phyloP scores from a whole-genome alignment of 2,329 filamentous ascomycete species.

The Ascochyta fabae region DNA sequence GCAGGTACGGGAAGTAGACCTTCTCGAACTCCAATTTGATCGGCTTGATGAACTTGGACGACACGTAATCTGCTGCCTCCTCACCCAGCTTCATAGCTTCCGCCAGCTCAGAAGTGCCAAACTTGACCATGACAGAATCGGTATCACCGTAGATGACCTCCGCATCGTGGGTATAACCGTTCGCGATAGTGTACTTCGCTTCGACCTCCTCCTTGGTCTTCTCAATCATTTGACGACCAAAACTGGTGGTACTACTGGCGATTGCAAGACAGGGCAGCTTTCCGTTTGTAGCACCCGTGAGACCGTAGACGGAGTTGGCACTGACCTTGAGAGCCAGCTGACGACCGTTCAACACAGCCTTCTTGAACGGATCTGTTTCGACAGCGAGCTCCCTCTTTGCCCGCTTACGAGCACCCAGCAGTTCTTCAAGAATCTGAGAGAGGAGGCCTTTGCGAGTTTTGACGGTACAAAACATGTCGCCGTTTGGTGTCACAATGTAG shows the following conservation, averaged over 20 bases:
- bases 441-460: slow-evolving; percentile 91
- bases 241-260: slow-evolving; percentile 95
- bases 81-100: slow-evolving; percentile 96
- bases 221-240: slow-evolving; percentile 98
- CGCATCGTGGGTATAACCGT: slow-evolving; percentile 92
- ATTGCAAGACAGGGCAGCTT: slow-evolving; percentile 95
- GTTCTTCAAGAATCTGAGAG: slow-evolving; percentile 93
- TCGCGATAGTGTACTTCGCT: slow-evolving; percentile 84
- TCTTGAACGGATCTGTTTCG: slow-evolving; percentile 96
- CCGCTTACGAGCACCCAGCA: slow-evolving; percentile 89
- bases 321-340: slow-evolving; percentile 95
- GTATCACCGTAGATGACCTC: slow-evolving; percentile 99
- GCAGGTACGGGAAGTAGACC: slow-evolving; percentile 94
- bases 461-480: slow-evolving; percentile 87
- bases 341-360: slow-evolving; percentile 95
- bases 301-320: slow-evolving; percentile 96
- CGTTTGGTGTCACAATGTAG: slow-evolving; percentile 95
- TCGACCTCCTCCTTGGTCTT: slow-evolving; percentile 97
- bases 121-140: slow-evolving; percentile 99
- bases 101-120: slow-evolving; percentile 83
- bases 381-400: slow-evolving; percentile 88
- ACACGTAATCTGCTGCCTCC: slow-evolving; percentile 87
- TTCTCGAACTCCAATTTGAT: slow-evolving; percentile 99
- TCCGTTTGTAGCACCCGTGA: slow-evolving; percentile 94
- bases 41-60: slow-evolving; percentile 89